phyloP scores from a whole-genome alignment of 2,329 filamentous ascomycete species.

The Xylariaceae sp. region DNA sequence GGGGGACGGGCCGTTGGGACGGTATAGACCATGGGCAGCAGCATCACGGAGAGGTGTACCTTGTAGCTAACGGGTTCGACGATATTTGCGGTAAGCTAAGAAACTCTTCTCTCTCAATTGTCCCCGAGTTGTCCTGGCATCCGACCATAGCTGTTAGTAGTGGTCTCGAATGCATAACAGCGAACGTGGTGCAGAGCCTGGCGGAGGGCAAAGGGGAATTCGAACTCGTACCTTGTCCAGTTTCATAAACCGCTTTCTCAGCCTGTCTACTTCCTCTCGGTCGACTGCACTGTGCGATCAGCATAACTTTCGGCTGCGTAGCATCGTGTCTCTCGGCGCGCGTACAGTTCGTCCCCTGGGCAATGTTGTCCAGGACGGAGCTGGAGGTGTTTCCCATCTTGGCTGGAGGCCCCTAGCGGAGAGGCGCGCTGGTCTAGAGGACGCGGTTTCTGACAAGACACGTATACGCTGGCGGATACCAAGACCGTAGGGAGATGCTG shows the following conservation, averaged over 20 bases:
- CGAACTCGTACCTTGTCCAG: constrained; percentile 71
- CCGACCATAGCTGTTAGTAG: too few relatives aligned
- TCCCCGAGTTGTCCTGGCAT: constrained; percentile 88
- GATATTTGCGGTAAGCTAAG: constrained; percentile 94
- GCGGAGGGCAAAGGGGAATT: too few relatives aligned
- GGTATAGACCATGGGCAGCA: too few relatives aligned
- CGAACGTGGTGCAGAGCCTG: too few relatives aligned
- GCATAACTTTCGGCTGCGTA: too few relatives aligned
- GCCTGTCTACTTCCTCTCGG: constrained; percentile 89
- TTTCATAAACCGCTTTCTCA: constrained; percentile 98
- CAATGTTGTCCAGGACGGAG: constrained; percentile 85
- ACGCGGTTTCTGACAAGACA: too few relatives aligned
- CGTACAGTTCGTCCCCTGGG: constrained; percentile 92
- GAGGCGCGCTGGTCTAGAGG: too few relatives aligned
- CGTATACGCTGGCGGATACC: too few relatives aligned
- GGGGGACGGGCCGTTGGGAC: too few relatives aligned
- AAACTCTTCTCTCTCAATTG: constrained; percentile 97
- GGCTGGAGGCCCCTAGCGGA: constrained; percentile 13
- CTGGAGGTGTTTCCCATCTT: constrained; percentile 63
- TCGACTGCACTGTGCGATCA: constrained; percentile 57
- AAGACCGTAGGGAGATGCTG: too few relatives aligned
- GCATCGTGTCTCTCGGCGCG: too few relatives aligned
- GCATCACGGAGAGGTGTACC: constrained; percentile 48
- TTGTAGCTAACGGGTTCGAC: constrained; percentile 92
- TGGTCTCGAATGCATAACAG: too few relatives aligned